A percentile compares a stretch with the other conserved stretches of the same genome.
These are phyloP conservation scores for Termitomyces sp. DNA, from an alignment of 768 basidiomycete species.

Conservation along the genomic window DNA sequence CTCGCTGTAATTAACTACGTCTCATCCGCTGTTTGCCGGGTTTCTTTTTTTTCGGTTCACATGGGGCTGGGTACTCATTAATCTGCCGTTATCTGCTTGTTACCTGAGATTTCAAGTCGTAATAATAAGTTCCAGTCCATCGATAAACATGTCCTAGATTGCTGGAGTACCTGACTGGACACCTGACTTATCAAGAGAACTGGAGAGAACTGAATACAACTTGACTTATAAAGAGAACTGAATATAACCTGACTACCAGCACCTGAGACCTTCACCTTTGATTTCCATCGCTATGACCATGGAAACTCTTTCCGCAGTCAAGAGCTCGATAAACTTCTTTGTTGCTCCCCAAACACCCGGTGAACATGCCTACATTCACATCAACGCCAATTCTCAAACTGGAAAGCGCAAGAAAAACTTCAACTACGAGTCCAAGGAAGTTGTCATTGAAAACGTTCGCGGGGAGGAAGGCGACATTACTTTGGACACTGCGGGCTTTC, in stretches of 20 bases:
- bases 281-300: background rate
- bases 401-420: slow-evolving; percentile 35
- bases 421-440: slow-evolving; percentile 17
- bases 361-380: slow-evolving; percentile 29
- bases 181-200: too few species aligned
- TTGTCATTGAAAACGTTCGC: slow-evolving; percentile 47
- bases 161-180: background rate
- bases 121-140: background rate
- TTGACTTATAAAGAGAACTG: background rate
- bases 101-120: background rate
- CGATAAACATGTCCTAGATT: background rate
- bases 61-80: too few species aligned
- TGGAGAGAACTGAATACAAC: too few species aligned
- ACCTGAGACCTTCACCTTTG: background rate
- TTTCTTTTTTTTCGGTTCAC: too few species aligned
- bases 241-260: background rate
- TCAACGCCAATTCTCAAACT: slow-evolving; percentile 26
- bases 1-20: background rate
- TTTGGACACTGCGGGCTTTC: slow-evolving; percentile 50
- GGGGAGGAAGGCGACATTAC: slow-evolving; percentile 38
- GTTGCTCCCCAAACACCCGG: slow-evolving; percentile 30
- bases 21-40: background rate
- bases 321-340: slow-evolving; percentile 31
- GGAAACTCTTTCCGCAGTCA: slow-evolving; percentile 11
- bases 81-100: background rate